phyloP scores from a whole-genome alignment of 163 green algal species.

The Volvox carteri region DNA sequence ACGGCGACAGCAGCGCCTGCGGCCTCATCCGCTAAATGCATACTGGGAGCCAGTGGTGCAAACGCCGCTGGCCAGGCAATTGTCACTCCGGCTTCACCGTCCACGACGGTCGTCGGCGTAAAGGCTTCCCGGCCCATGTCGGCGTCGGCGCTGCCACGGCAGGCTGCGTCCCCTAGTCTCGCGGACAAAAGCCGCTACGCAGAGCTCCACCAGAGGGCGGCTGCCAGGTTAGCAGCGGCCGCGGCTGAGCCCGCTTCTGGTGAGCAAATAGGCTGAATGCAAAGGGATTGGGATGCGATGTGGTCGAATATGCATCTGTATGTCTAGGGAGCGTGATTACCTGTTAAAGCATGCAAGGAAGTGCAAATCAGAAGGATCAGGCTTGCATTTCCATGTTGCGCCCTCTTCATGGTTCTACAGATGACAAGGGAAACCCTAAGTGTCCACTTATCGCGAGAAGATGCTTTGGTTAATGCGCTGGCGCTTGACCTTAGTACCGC shows the following conservation, averaged over 20 bases:
- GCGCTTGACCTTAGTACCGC: too few species aligned
- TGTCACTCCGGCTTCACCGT: neutral
- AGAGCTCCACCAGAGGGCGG: constrained; percentile 24
- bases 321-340: too few species aligned
- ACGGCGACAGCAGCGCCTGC: neutral
- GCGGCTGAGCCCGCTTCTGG: neutral
- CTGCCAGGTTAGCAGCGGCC: constrained; percentile 24
- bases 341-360: too few species aligned
- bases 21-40: neutral
- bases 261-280: neutral
- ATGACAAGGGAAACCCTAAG: too few species aligned
- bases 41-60: neutral
- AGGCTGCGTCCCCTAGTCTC: constrained; percentile 6
- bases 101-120: neutral
- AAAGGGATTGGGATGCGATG: neutral
- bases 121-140: constrained; percentile 10
- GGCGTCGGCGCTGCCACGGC: neutral
- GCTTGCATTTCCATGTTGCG: too few species aligned
- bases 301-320: neutral
- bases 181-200: constrained; percentile 25
- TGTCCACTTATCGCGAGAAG: too few species aligned
- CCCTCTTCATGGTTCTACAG: too few species aligned
- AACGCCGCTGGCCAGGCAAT: neutral
- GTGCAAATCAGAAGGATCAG: too few species aligned
- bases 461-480: too few species aligned